Percentiles rank a stretch among this genome's conserved stretches.
Evolutionary conservation across 371 early-diverging fungal species (phyloP).

Genomic region (Conidiobolus incongruus): DNA sequence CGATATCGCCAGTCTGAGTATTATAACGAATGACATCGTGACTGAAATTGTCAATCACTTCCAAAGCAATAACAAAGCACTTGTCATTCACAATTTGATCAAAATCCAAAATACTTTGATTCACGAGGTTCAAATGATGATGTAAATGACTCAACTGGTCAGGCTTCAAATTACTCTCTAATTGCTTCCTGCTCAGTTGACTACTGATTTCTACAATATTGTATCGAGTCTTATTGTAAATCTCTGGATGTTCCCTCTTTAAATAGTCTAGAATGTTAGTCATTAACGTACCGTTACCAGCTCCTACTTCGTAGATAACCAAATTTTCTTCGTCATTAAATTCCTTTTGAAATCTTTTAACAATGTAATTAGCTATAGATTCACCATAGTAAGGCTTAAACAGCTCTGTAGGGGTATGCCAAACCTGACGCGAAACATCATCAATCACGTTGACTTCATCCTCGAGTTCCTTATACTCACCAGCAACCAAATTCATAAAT

Average conservation of each 20-base stretch:
- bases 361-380: slow-evolving; percentile 74
- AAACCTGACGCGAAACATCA: slow-evolving; percentile 58
- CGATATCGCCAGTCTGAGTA: slow-evolving; percentile 36
- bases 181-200: slow-evolving; percentile 47
- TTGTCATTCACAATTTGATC: slow-evolving; percentile 33
- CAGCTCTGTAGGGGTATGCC: slow-evolving; percentile 94
- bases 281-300: slow-evolving; percentile 93
- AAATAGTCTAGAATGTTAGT: slow-evolving; percentile 76
- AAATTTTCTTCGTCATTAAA: slow-evolving; percentile 31
- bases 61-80: slow-evolving; percentile 86
- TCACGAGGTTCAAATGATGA: slow-evolving; percentile 46
- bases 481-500: slow-evolving; percentile 52
- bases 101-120: slow-evolving; percentile 84
- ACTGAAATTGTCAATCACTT: slow-evolving; percentile 86
- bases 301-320: slow-evolving; percentile 86
- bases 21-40: slow-evolving; percentile 86
- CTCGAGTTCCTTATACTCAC: slow-evolving; percentile 64
- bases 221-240: slow-evolving; percentile 61
- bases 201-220: slow-evolving; percentile 79
- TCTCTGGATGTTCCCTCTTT: slow-evolving; percentile 41
- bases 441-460: slow-evolving; percentile 22
- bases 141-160: slow-evolving; percentile 20
- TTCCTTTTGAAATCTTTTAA: slow-evolving; percentile 44
- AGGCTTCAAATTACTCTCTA: slow-evolving; percentile 23
- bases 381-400: slow-evolving; percentile 88